Evolutionary conservation across 371 early-diverging fungal genomes (phyloP), one percentile per base, ranked within the genome.

Genomic region (Mortierella sp.): DNA sequence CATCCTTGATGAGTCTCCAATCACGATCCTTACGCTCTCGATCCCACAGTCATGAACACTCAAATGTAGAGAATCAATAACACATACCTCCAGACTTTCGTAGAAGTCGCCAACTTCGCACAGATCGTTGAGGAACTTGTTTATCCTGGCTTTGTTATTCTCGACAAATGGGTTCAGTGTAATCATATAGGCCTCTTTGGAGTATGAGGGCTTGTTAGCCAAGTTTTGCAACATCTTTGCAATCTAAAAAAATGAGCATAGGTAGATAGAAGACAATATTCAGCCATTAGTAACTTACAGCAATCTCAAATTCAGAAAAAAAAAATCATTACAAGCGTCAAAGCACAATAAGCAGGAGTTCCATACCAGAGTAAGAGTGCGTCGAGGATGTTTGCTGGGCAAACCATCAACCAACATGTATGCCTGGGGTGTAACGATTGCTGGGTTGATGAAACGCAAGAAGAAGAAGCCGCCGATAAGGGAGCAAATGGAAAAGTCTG

Each of bases 391-490:
- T 68, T 91, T 88, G 29, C 89, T 84, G 4, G 98, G 96, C 29
- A 87, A 87, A 56, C 87, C 87, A 44, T 96, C 96, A n/a, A 96
- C 87, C 46, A 97, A 81, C 96, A 96, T 96, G 84, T 95, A 96
- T 6, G 95, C 93, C 68, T 96, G 90, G 5, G 98, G 97, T 0
- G 98, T 95, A 44, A 98, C 96, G 70, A 98, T 96, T 0, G 98
- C 97, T 18, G 98, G 98, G 79, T 97, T 97, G 69, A 98, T 88
- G 83, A 94, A 97, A n/a, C 98, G 92, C 68, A 98, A 84, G 81
- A 98, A 96, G 84, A 98, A 97, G 81, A 98, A 98, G 5, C 97
- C 98, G 52, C 98, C 98, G 81, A 97, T 97, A 68, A 97, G 86
- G 26, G 97, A 96, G 79, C 96, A 95, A 14, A 97, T 93, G 23